Conservation (phyloP, 768 basidiomycete genomes). For the Rhodotorula babjevae region DNA sequence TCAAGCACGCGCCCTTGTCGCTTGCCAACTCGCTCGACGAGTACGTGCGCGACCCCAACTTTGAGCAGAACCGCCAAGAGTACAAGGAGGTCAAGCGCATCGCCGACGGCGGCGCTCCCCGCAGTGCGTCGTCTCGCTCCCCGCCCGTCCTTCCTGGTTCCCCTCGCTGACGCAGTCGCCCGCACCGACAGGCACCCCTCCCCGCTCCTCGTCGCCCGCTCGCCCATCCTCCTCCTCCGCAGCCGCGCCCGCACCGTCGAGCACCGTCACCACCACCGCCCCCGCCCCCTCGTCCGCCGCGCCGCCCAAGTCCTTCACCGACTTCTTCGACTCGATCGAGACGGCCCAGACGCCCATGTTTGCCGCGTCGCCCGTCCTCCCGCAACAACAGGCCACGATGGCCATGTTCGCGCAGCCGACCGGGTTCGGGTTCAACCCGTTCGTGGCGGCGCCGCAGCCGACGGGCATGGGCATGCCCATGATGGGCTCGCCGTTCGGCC, state of each 20-base stretch:
- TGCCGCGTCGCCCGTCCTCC: conserved; percentile 48
- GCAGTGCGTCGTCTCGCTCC: not conserved
- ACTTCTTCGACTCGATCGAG: conserved; percentile 89
- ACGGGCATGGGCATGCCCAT: conserved; percentile 43
- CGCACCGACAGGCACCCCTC: conserved; percentile 14
- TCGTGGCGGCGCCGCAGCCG: conserved; percentile 59
- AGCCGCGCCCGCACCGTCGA: conserved; percentile 37
- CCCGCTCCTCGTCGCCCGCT: conserved; percentile 30
- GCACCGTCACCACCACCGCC: conserved; percentile 36
- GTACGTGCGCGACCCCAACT: conserved; percentile 92
- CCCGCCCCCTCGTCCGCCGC: conserved; percentile 37
- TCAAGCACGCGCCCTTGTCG: conserved; percentile 92
- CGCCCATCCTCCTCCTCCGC: conserved; percentile 28
- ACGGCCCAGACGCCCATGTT: conserved; percentile 69
- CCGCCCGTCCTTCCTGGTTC: not conserved
- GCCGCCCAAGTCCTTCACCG: conserved; percentile 57
- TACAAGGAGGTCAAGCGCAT: conserved; percentile 76
- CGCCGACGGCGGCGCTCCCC: conserved; percentile 51
- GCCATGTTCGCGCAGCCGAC: conserved; percentile 51
- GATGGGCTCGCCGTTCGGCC: conserved; percentile 28
- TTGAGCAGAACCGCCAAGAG: conserved; percentile 88
- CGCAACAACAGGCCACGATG: too few species aligned
- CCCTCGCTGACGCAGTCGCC: not conserved
- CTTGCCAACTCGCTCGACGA: conserved; percentile 90
- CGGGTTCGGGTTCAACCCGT: conserved; percentile 66